Conservation (phyloP, 805 yeast genomes). For the Starmerella apis region DNA sequence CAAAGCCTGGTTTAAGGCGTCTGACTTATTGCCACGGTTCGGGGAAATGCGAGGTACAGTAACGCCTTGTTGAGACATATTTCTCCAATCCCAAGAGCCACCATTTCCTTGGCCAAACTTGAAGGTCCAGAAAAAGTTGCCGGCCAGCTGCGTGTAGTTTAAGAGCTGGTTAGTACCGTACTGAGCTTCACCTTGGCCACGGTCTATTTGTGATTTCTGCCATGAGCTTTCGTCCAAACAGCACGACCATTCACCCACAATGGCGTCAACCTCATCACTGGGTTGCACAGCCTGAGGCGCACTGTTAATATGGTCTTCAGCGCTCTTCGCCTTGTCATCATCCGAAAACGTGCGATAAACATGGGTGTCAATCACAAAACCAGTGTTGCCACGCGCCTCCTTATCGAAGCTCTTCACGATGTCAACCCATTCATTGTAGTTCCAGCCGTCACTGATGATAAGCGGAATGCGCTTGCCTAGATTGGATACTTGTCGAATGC, state of each 20-base stretch:
- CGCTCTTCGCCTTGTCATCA: constrained; percentile 53
- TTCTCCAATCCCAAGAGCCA: constrained; percentile 91
- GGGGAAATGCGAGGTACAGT: constrained; percentile 11
- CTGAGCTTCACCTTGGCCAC: constrained; percentile 47
- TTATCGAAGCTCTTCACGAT: constrained; percentile 45
- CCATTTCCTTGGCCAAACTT: constrained; percentile 83
- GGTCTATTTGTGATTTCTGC: constrained; percentile 39
- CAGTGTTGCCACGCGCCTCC: constrained; percentile 35
- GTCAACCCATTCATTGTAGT: constrained; percentile 65
- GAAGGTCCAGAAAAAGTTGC: constrained; percentile 83
- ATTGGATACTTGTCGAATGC: constrained; percentile 38
- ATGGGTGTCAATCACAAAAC: constrained; percentile 74
- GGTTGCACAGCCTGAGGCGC: constrained; percentile 21
- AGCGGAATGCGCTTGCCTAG: constrained; percentile 54
- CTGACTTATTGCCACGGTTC: constrained; percentile 16
- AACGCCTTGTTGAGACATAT: constrained; percentile 39
- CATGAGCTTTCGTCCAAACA: constrained; percentile 71
- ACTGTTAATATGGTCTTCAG: constrained; percentile 47
- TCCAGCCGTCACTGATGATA: constrained; percentile 89
- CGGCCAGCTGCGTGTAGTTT: constrained; percentile 44
- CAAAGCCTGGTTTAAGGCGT: constrained; percentile 33
- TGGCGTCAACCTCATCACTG: constrained; percentile 44
- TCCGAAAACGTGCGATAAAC: constrained; percentile 79
- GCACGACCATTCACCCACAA: constrained; percentile 87
- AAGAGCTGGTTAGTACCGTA: constrained; percentile 51